Percentiles rank a stretch among this genome's conserved stretches.
Conservation (phyloP, 2,329 filamentous ascomycete species). For the Microsporum audouinii region DNA sequence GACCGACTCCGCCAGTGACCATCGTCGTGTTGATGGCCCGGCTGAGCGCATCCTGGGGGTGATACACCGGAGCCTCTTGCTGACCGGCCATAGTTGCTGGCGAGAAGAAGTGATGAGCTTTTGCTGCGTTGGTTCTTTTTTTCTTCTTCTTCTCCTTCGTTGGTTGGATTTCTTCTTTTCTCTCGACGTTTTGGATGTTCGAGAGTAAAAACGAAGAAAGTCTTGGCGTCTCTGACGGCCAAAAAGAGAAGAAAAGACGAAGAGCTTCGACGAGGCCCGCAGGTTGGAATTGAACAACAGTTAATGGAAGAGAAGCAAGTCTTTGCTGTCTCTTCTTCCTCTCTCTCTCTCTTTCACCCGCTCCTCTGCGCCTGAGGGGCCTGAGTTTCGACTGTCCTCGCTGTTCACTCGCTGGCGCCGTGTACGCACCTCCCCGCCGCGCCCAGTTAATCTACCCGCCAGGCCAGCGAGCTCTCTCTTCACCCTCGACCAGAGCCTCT, state of each 20-base stretch:
- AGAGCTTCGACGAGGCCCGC: no score
- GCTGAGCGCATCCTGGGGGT: slow-evolving; percentile 63
- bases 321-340: neutral
- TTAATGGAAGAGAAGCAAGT: neutral
- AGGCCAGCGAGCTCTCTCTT: neutral
- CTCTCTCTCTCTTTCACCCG: neutral
- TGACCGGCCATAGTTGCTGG: slow-evolving; percentile 36
- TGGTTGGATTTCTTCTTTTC: neutral
- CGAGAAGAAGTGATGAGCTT: neutral
- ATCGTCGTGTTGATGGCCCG: slow-evolving; percentile 53
- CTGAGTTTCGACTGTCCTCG: no score
- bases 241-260: neutral
- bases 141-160: neutral
- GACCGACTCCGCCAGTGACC: slow-evolving; percentile 55
- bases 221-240: neutral
- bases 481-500: neutral
- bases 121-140: neutral
- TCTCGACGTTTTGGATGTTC: neutral
- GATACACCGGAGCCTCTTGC: slow-evolving; percentile 45
- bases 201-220: neutral
- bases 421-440: neutral
- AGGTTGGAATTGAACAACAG: no score
- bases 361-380: neutral
- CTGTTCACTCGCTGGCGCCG: neutral
- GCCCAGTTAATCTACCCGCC: neutral